phyloP scores from a whole-genome alignment of 768 basidiomycete species.

The Tephrocybe sp. region DNA sequence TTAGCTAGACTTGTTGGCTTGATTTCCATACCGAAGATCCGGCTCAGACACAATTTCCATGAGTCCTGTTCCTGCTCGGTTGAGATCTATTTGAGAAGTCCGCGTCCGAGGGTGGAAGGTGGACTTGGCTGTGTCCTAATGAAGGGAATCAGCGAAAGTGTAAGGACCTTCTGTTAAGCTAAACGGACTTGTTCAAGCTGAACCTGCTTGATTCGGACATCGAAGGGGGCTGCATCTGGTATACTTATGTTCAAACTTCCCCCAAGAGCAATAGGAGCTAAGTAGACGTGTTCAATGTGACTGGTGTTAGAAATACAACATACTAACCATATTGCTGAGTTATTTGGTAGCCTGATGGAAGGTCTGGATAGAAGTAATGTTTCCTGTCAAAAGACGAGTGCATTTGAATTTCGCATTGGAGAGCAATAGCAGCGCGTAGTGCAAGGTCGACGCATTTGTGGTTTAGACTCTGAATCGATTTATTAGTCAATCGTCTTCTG shows the following conservation, averaged over 20 bases:
- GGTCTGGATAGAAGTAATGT: slow-evolving; percentile 96
- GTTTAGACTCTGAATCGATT: slow-evolving; percentile 49
- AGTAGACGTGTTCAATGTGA: not conserved
- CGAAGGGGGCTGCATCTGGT: slow-evolving; percentile 28
- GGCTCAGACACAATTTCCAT: slow-evolving; percentile 97
- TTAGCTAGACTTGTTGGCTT: not conserved
- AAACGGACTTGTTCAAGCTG: slow-evolving; percentile 86
- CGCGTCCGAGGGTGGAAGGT: slow-evolving; percentile 50
- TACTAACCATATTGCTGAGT: slow-evolving; percentile 86
- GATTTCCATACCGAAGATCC: slow-evolving; percentile 61
- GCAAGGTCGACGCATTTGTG: slow-evolving; percentile 74
- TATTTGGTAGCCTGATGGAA: slow-evolving; percentile 94
- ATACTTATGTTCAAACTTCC: slow-evolving; percentile 53
- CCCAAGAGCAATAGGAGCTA: slow-evolving; percentile 76
- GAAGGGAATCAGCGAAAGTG: not conserved
- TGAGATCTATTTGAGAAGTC: slow-evolving; percentile 75
- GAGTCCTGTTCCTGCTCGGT: slow-evolving; percentile 83
- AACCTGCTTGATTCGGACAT: slow-evolving; percentile 87
- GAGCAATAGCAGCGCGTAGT: slow-evolving; percentile 75
- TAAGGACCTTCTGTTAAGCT: not conserved
- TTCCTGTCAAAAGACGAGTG: slow-evolving; percentile 91
- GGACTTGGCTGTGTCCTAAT: slow-evolving; percentile 89
- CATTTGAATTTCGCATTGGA: slow-evolving; percentile 60
- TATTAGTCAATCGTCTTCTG: not conserved
- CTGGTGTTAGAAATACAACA: not conserved